Conservation (phyloP, 2,329 filamentous ascomycete species). For the Acarospora socialis region DNA sequence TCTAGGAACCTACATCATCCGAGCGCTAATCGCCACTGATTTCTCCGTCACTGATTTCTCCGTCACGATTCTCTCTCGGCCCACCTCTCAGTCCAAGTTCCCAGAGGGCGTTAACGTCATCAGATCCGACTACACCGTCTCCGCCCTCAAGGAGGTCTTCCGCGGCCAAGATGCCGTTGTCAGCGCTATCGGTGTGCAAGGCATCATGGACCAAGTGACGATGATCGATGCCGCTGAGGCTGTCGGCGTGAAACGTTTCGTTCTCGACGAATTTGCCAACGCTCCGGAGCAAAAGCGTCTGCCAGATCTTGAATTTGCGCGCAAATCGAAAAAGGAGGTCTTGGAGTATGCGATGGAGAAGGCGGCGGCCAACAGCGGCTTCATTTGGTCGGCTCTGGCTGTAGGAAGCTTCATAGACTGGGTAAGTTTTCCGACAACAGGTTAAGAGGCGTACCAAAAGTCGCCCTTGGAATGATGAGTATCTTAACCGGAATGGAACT, state of each 20-base stretch:
- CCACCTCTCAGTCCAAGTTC: not conserved
- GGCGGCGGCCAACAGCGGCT: no score
- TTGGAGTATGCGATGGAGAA: no score
- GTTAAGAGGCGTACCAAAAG: no score
- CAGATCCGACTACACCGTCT: not conserved
- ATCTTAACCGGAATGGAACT: no score
- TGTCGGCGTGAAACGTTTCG: constrained; percentile 7
- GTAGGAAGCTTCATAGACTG: constrained; percentile 1
- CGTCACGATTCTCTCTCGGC: not conserved
- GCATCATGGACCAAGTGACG: constrained; percentile 1
- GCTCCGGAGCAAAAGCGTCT: constrained; percentile 3
- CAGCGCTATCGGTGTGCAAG: not conserved
- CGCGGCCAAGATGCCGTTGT: not conserved
- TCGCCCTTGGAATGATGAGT: no score
- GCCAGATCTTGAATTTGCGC: constrained; percentile 3
- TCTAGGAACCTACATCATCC: not conserved
- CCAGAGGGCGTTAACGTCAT: not conserved
- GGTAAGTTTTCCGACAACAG: not conserved
- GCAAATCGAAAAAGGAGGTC: no score
- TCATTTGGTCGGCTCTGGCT: no score
- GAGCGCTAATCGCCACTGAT: no score
- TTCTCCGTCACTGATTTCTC: not conserved
- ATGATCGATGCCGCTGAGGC: constrained; percentile 6
- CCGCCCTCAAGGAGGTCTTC: not conserved
- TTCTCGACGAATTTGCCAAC: constrained; percentile 6